Evolutionary conservation across 2,329 filamentous ascomycete species (phyloP).

Genomic region (Thelonectria rubi): DNA sequence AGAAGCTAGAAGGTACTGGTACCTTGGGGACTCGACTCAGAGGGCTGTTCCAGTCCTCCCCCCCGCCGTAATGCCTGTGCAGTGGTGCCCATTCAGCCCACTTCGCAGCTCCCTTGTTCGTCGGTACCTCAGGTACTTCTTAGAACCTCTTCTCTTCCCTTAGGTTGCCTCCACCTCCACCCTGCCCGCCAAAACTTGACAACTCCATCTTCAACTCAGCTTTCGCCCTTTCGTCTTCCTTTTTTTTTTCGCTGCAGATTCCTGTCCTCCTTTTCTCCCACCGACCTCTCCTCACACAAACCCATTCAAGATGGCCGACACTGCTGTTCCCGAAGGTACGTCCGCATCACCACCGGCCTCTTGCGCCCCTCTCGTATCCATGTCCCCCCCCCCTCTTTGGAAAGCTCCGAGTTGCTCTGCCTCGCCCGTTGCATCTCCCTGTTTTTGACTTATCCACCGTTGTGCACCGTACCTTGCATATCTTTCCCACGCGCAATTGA

Average conservation of each 20-base stretch:
- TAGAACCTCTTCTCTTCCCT: not conserved
- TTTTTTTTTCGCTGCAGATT: slow-evolving; percentile 38
- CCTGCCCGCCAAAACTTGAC: slow-evolving; percentile 41
- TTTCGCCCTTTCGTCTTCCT: slow-evolving; percentile 24
- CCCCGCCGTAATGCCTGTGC: not conserved
- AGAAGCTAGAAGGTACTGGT: not conserved
- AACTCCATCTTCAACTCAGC: slow-evolving; percentile 30
- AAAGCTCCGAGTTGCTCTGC: not conserved
- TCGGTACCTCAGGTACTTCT: too few species aligned
- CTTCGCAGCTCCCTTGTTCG: not conserved
- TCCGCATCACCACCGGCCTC: slow-evolving; percentile 12
- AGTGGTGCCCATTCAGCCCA: not conserved
- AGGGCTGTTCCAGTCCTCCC: not conserved
- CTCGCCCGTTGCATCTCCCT: not conserved
- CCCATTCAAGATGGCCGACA: slow-evolving; percentile 36
- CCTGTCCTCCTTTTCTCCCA: slow-evolving; percentile 28
- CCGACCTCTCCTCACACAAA: slow-evolving; percentile 2
- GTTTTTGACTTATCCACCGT: not conserved
- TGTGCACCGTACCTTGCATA: not conserved
- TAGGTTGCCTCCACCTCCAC: slow-evolving; percentile 27
- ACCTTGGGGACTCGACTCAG: too few species aligned
- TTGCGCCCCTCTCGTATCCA: slow-evolving; percentile 2
- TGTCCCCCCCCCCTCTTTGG: slow-evolving; percentile 1
- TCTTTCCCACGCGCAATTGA: not conserved
- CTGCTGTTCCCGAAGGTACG: slow-evolving; percentile 52